Evolutionary conservation across 2,329 filamentous ascomycete genomes (phyloP).

Genomic region (Phyllosticta paracitricarpa): DNA sequence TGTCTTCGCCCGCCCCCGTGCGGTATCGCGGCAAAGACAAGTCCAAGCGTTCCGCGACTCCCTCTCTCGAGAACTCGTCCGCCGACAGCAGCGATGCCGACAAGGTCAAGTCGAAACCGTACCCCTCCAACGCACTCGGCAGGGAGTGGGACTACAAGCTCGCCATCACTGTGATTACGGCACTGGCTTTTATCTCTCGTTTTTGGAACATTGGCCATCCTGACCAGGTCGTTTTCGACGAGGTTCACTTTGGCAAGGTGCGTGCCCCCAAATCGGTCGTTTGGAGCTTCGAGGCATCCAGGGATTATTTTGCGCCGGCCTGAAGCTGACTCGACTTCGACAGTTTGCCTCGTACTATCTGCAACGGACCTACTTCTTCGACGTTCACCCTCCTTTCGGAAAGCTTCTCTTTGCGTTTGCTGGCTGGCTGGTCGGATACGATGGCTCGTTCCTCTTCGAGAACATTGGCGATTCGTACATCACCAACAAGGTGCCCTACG

Average conservation of each 20-base stretch:
- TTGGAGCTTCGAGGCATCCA: neutral
- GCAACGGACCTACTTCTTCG: constrained; percentile 97
- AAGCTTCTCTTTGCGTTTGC: constrained; percentile 96
- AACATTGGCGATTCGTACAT: constrained; percentile 99
- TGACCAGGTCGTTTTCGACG: constrained; percentile 95
- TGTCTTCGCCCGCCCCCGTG: constrained; percentile 13
- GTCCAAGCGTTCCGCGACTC: constrained; percentile 28
- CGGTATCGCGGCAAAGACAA: constrained; percentile 29
- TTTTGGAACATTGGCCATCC: constrained; percentile 97
- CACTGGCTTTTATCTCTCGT: constrained; percentile 77
- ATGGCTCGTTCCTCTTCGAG: constrained; percentile 95
- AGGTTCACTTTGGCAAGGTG: constrained; percentile 99
- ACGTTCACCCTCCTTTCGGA: constrained; percentile 95
- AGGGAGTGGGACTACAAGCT: constrained; percentile 80
- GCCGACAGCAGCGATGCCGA: neutral
- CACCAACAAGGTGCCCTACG: constrained; percentile 91
- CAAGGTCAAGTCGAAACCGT: constrained; percentile 23
- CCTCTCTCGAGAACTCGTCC: constrained; percentile 19
- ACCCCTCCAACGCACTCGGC: constrained; percentile 25
- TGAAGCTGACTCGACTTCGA: constrained; percentile 4
- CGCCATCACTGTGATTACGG: constrained; percentile 65
- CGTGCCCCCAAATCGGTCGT: constrained; percentile 16
- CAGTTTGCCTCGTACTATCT: constrained; percentile 64
- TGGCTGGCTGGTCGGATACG: constrained; percentile 95
- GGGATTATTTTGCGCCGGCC: neutral